These are phyloP conservation scores for Rhodotorula sp. DNA, from an alignment of 1,284 basidiomycete species.

Conservation along the genomic window DNA sequence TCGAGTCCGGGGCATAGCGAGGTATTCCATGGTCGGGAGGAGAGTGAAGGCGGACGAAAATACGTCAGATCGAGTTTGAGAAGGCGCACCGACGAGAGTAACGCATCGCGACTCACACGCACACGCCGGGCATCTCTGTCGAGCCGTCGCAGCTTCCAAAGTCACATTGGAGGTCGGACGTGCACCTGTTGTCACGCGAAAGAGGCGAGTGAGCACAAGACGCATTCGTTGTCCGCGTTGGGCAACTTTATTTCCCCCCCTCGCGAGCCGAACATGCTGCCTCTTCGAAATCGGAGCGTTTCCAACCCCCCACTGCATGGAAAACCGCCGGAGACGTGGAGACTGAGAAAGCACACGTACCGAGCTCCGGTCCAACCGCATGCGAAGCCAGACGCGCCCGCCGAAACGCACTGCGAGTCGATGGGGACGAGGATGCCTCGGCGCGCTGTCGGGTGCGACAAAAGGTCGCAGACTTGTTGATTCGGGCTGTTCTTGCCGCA, in stretches of 20 bases:
- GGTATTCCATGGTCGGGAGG: not conserved
- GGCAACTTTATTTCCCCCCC: not conserved
- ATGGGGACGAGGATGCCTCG: slow-evolving; percentile 15
- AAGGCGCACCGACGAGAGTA: too few relatives aligned
- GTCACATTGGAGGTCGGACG: slow-evolving; percentile 1
- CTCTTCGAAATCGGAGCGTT: too few relatives aligned
- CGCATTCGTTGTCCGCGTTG: not conserved
- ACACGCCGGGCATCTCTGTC: slow-evolving; percentile 6
- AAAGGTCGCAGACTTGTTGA: slow-evolving; percentile 20
- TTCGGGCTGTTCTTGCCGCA: slow-evolving; percentile 22
- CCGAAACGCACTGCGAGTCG: slow-evolving; percentile 18
- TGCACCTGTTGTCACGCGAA: not conserved
- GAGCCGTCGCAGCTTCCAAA: not conserved
- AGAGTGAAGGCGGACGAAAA: too few relatives aligned
- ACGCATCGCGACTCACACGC: slow-evolving; percentile 11
- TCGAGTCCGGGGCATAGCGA: not conserved
- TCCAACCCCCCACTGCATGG: not conserved
- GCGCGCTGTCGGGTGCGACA: slow-evolving; percentile 15
- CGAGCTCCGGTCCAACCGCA: slow-evolving; percentile 27
- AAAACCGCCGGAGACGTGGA: not conserved
- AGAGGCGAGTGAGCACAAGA: not conserved
- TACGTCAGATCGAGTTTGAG: not conserved
- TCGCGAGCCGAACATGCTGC: too few relatives aligned
- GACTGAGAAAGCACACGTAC: slow-evolving; percentile 3
- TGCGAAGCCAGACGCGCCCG: slow-evolving; percentile 9